These are phyloP conservation scores for Cucurbita maxima DNA, from an alignment of 306 rosid genomes.

Conservation along the genomic window DNA sequence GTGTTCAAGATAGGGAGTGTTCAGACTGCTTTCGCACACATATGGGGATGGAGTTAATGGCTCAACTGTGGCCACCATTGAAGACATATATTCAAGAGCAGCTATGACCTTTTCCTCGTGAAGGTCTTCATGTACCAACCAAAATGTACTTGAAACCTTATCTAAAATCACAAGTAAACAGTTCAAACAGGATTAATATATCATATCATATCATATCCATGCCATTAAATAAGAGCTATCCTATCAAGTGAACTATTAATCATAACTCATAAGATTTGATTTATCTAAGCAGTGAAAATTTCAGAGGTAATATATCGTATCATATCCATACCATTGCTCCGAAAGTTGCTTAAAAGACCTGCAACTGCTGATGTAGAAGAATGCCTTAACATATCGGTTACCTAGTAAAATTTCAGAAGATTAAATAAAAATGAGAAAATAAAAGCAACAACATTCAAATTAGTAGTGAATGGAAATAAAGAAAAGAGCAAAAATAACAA, in stretches of 20 bases:
- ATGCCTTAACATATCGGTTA: conserved; percentile 60
- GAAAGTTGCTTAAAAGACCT: conserved; percentile 59
- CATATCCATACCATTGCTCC: conserved; percentile 47
- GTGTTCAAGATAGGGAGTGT: conserved; percentile 23
- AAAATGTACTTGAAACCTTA: conserved; percentile 62
- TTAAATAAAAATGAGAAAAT: conserved; percentile 9
- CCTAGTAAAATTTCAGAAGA: conserved; percentile 16
- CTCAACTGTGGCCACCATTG: conserved; percentile 64
- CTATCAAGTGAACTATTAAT: neutral
- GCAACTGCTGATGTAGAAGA: conserved; percentile 54
- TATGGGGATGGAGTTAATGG: conserved; percentile 33
- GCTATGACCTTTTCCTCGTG: conserved; percentile 58
- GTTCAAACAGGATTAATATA: neutral
- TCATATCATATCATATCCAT: too few relatives aligned
- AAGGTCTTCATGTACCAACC: conserved; percentile 71
- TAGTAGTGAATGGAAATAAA: neutral
- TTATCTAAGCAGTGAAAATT: neutral
- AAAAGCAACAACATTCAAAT: neutral
- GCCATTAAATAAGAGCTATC: neutral
- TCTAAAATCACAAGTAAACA: conserved; percentile 28
- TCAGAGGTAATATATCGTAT: neutral
- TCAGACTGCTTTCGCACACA: conserved; percentile 23
- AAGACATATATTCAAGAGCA: conserved; percentile 64
- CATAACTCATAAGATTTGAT: neutral
- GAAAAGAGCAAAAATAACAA: neutral